Base-by-base conservation (phyloP, 2,329 filamentous ascomycete genomes). In the Aspergillus quadricinctus region DNA sequence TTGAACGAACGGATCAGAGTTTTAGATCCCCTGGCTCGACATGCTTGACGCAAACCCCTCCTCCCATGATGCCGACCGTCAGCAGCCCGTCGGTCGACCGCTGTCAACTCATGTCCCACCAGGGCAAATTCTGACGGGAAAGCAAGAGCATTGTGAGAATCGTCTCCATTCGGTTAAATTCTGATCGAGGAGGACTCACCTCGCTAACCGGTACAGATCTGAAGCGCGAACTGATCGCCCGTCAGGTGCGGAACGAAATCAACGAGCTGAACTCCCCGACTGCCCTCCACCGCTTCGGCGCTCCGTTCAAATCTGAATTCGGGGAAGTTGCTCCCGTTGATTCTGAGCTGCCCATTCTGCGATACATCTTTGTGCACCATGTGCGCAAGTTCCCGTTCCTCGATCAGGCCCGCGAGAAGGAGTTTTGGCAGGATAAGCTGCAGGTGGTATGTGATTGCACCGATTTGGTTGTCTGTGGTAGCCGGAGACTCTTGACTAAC, bases 371-470 rank as follows among this genome's bases (percentile, higher is more conserved):
- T 71, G 94, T 97, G 54, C 89, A 97, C 71, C 92, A 97, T 86
- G 86, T 99, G 57, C 91, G 94, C 69, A 95, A 97, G 68, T 99
- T 99, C 68, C 94, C 94, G 1, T 99, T 99, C 70, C 83, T 99
- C 61, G 92, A 99, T 75, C 91, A 96, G 80, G 94, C 94, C 23
- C 88, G 86, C 69, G 94, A 99, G 82, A 96, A 97, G 82, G 94
- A 99, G 76, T 99, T 99, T 69, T 99, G 94, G 94, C 94, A 99
- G 77, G 92, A 97, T 72, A 97, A 96, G 74, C 80, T 99, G 58
- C 94, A 99, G 79, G 85, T 92, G 70, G 90, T 96, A 77, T 65
- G 89, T 86, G 55, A 48, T 40, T 17, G 48, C 45, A 3, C 31
- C 5, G 3, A 17, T 37, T 37, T 17, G 31, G 31, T 21, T 59